phyloP scores from a whole-genome alignment of 306 rosid species.

The Quercus wislizeni region DNA sequence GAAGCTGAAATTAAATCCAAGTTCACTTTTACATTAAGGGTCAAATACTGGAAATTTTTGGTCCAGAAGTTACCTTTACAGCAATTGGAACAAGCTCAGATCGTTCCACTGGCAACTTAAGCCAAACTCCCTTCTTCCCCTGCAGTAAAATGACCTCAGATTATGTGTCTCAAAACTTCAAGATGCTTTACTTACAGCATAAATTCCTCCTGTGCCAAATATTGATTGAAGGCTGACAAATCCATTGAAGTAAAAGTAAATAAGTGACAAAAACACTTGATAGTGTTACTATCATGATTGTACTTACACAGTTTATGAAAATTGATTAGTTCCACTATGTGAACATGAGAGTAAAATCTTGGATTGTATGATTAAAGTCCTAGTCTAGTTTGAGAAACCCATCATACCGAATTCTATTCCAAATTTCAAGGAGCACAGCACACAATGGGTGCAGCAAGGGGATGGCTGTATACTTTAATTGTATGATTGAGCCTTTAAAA shows the following conservation, averaged over 20 bases:
- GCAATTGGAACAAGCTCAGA: slow-evolving; percentile 81
- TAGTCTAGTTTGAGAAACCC: neutral
- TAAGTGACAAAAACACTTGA: neutral
- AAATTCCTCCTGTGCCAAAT: neutral
- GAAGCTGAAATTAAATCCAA: neutral
- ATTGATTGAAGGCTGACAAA: neutral
- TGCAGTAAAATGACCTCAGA: slow-evolving; percentile 27
- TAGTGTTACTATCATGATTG: neutral
- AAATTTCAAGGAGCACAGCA: neutral
- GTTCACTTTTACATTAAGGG: neutral
- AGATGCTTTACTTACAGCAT: neutral
- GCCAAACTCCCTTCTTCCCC: slow-evolving; percentile 99
- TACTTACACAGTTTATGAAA: neutral
- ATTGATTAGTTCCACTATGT: neutral
- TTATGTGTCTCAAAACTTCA: neutral
- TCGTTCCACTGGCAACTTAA: slow-evolving; percentile 66
- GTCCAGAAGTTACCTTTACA: slow-evolving; percentile 55
- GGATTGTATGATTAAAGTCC: neutral
- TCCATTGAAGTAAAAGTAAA: neutral
- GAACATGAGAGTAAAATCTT: neutral
- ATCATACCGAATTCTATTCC: neutral
- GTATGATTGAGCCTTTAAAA: neutral
- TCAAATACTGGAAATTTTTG: neutral
- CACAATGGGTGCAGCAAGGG: too few species aligned
- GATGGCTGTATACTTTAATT: too few species aligned